phyloP scores from a whole-genome alignment of 257 asterid species.

The Solanum chmielewskii region DNA sequence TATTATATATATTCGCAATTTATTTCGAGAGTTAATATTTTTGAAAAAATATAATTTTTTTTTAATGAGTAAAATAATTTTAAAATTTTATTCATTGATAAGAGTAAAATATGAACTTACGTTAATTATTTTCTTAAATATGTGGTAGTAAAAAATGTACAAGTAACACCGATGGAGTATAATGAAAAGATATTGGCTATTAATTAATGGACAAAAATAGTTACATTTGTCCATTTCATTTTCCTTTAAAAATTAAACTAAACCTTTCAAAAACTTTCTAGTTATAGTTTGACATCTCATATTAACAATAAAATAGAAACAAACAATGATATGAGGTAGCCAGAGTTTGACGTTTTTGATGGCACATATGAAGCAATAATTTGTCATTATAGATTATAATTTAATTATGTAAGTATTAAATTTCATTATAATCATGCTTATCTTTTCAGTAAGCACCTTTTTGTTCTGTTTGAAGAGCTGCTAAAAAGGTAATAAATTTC shows the following conservation, averaged over 20 bases:
- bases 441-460: neutral
- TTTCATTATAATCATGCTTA: neutral
- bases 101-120: no score
- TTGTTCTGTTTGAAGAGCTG: neutral
- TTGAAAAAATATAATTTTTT: accelerated
- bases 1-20: no score
- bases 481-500: neutral
- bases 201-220: neutral
- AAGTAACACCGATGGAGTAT: no score
- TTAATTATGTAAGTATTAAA: neutral
- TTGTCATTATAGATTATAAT: neutral
- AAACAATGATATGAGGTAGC: neutral
- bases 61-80: no score
- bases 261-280: neutral
- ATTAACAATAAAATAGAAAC: neutral
- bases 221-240: neutral
- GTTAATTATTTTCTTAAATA: no score
- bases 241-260: neutral
- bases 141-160: no score
- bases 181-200: neutral
- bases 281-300: neutral
- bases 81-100: no score
- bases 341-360: neutral
- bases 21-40: no score
- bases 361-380: neutral